These are phyloP conservation scores for Daldinia sp. DNA, from an alignment of 2,329 filamentous ascomycete species.

Conservation along the genomic window DNA sequence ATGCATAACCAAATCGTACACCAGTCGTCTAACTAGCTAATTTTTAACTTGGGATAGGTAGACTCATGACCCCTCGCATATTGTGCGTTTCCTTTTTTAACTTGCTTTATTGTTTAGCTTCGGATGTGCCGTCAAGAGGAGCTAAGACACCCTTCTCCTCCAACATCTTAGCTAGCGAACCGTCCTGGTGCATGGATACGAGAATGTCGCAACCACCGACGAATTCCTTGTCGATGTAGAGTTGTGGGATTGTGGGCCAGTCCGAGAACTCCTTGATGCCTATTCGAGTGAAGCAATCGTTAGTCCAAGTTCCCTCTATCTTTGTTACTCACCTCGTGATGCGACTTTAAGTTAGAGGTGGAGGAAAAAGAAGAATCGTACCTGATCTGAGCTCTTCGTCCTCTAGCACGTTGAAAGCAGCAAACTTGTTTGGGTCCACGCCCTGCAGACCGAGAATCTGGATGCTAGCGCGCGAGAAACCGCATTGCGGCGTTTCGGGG, in stretches of 20 bases:
- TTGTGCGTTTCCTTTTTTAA: constrained; percentile 38
- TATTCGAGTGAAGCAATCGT: constrained; percentile 51
- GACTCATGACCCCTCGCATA: not conserved
- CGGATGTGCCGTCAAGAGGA: constrained; percentile 61
- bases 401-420: constrained; percentile 97
- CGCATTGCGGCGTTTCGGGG: constrained; percentile 94
- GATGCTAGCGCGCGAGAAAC: constrained; percentile 94
- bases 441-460: constrained; percentile 96
- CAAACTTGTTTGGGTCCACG: constrained; percentile 94
- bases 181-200: constrained; percentile 96
- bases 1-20: constrained; percentile 33
- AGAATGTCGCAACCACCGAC: constrained; percentile 98
- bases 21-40: not conserved
- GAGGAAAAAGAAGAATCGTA: constrained; percentile 54
- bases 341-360: too few relatives aligned
- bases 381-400: constrained; percentile 86
- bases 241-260: constrained; percentile 98
- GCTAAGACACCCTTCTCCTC: constrained; percentile 92
- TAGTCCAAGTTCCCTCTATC: constrained; percentile 17
- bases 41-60: not conserved
- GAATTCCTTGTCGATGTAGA: constrained; percentile 96
- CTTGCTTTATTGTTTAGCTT: constrained; percentile 54
- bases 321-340: not conserved
- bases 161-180: constrained; percentile 89
- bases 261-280: constrained; percentile 99